Conservation (phyloP, 1,139 yeast genomes). For the Pichia sorboxylosa region DNA sequence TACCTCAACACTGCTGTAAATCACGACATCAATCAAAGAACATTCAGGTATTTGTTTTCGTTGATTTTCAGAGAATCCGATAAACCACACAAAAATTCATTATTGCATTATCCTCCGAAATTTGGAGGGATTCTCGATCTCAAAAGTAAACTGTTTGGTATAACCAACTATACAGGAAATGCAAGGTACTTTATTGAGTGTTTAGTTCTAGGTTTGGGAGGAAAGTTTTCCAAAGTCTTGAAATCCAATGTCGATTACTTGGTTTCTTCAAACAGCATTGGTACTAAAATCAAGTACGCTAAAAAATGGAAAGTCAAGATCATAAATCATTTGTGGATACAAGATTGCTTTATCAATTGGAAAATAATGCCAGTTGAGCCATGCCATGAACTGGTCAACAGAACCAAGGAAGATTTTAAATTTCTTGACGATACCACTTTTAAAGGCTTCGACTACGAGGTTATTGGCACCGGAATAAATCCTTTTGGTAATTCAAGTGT, state of each 20-base stretch:
- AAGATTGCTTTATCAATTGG: slow-evolving; percentile 50
- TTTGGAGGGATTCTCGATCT: slow-evolving; percentile 39
- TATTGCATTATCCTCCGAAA: slow-evolving; percentile 69
- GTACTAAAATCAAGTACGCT: slow-evolving; percentile 71
- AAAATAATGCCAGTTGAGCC: slow-evolving; percentile 28
- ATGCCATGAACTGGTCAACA: too few species aligned
- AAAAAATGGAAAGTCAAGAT: slow-evolving; percentile 43
- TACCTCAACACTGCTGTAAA: background rate
- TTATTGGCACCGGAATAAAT: too few species aligned
- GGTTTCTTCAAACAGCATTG: slow-evolving; percentile 55
- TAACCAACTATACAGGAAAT: slow-evolving; percentile 79
- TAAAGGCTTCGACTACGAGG: slow-evolving; percentile 5
- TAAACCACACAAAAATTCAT: slow-evolving; percentile 7
- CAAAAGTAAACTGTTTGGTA: slow-evolving; percentile 42
- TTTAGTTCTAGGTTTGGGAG: slow-evolving; percentile 65
- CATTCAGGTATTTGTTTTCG: slow-evolving; percentile 8
- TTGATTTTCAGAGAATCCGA: slow-evolving; percentile 2
- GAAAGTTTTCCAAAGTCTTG: slow-evolving; percentile 59
- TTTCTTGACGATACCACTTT: slow-evolving; percentile 31
- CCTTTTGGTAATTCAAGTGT: too few species aligned
- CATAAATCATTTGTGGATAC: slow-evolving; percentile 85
- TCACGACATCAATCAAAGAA: slow-evolving; percentile 1
- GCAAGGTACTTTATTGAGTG: slow-evolving; percentile 61
- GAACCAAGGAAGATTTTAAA: too few species aligned
- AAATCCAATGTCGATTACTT: slow-evolving; percentile 55